Base-by-base conservation (phyloP, 179 eudicot species). In the Corrigiola litoralis region DNA sequence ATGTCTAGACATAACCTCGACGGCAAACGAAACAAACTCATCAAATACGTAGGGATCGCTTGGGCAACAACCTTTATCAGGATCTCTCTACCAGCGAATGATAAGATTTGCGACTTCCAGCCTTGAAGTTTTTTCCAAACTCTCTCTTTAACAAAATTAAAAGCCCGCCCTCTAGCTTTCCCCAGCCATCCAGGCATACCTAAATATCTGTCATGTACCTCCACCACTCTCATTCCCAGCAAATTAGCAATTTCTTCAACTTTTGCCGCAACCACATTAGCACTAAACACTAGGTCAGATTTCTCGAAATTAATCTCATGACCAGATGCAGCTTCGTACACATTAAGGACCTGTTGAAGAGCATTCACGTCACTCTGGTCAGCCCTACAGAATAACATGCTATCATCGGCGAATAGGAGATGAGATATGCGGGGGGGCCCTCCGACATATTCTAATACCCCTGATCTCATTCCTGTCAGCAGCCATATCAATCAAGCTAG, bases 401-500 rank as follows among this genome's bases (percentile, higher is more conserved):
- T 36, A 9, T 66, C 62, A 10, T 66, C 62, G 1, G 62, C 40
- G 31, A 66, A 66, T 0, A 42, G n/a, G 0, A 66, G 18, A 12
- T 66, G 70, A 2, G 31, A 37, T 2, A 66, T 44, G 0, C n/a
- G 0, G 5, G 1, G 42, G 52, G 0, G 63, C 62, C 1, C 42
- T 6, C 1, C 17, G 2, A 13, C 53, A 54, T 0, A 66, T 31
- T 1, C n/a, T 16, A 5, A 28, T 20, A 0, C 41, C 55, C 6
- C 10, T 0, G 0, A 25, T 2, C 0, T 13, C 27, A 3, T 1
- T 9, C 12, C 48, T 12, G 4, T 12, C 14, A 0, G 13, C 1
- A 6, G 6, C 45, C 5, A 1, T 4, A 0, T 12, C 12, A 5
- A 58, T 13, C 1, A 58, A 9, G 13, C 25, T 1, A 4, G 48